Evolutionary conservation across 352 stramenopile genomes (phyloP), one percentile per base, ranked within the genome.

Genomic region (Phytophthora kernoviae): DNA sequence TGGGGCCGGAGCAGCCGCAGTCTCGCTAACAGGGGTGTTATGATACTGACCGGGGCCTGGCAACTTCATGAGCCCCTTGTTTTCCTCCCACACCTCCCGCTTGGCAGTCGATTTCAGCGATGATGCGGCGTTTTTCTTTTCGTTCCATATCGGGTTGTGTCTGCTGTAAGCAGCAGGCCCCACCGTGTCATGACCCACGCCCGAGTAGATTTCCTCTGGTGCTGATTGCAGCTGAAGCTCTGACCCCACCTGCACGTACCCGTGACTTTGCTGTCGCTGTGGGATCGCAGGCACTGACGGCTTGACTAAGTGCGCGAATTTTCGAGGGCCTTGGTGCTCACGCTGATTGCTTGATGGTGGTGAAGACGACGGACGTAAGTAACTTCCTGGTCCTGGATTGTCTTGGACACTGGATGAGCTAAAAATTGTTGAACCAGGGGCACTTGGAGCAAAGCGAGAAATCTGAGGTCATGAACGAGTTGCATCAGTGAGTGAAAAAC

Each of bases 51-150:
- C 84, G 22, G 84, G 84, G 6, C 81, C 84, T 7, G 84, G 84
- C 6, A 93, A 53, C 20, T 52, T 70, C 7, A 50, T 58, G 9
- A 70, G 67, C n/a, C 70, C 67, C 18, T 79, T 81, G 42, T 83
- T 75, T 44, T 79, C 79, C 45, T 84, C 79, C 84, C 84, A 93
- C 2, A 93, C 79, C 30, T 93, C 84, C 10, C 84, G 79, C 62
- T 91, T 86, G 8, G 84, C 77, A 0, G 79, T 89, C 2, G 84
- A 91, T 40, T 78, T 77, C 17, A 93, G 66, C 17, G 81, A 90
- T 17, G 79, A 52, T 24, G 79, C 81, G 7, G 68, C 79, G 22
- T 91, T 90, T 50, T 86, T 90, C 46, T 72, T 74, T 15, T 84
- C 81, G 59, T 91, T 77, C 72, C 69, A 91, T 61, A 89, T 81